Evolutionary conservation across 208 protist genomes (phyloP).

Genomic region (Angomonas desouzai): DNA sequence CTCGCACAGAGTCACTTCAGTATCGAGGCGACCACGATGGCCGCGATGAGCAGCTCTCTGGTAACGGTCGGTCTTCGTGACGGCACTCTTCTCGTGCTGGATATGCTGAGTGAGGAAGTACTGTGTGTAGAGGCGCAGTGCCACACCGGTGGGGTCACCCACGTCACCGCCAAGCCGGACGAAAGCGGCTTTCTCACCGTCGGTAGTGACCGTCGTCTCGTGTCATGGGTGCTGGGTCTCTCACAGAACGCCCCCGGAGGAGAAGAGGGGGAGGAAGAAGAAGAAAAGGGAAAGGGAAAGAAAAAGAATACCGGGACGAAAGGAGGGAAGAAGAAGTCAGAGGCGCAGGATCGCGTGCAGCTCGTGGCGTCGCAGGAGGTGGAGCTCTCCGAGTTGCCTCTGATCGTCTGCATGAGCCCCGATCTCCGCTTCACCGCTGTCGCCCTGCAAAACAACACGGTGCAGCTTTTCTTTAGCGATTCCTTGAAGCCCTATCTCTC

Average conservation of each 20-base stretch:
- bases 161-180: constrained; percentile 44
- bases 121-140: constrained; percentile 85
- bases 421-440: constrained; percentile 91
- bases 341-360: constrained; percentile 20
- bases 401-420: constrained; percentile 77
- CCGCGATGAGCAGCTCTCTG: constrained; percentile 55
- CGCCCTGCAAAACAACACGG: constrained; percentile 95
- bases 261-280: constrained; percentile 5
- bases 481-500: constrained; percentile 97
- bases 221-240: constrained; percentile 76
- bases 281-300: constrained; percentile 6
- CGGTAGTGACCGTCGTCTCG: constrained; percentile 78
- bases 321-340: constrained; percentile 1
- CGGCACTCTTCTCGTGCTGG: constrained; percentile 62
- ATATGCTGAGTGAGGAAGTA: constrained; percentile 61
- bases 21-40: constrained; percentile 27
- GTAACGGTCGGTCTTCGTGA: constrained; percentile 74
- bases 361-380: constrained; percentile 79
- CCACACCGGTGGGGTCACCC: constrained; percentile 78
- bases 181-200: constrained; percentile 67
- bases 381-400: constrained; percentile 93
- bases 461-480: constrained; percentile 98
- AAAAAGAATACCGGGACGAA: background rate
- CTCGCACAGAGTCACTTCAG: background rate
- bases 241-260: background rate